These are phyloP conservation scores for Sambucus nigra DNA, from an alignment of 129 eudicot species.

Conservation along the genomic window DNA sequence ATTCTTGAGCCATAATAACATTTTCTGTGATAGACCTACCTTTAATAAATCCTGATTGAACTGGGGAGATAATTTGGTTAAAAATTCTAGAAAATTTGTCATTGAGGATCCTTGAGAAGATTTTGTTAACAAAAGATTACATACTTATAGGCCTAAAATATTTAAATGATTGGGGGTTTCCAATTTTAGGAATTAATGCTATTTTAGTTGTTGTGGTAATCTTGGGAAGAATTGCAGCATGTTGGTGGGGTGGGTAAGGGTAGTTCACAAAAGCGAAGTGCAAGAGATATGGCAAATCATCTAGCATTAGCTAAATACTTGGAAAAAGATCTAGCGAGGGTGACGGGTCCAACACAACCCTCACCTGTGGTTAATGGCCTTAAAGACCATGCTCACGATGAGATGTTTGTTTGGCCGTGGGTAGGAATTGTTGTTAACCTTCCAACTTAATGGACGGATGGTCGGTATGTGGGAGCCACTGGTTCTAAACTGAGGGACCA, in stretches of 20 bases:
- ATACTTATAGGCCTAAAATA: no score
- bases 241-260: conserved; percentile 60
- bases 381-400: conserved; percentile 56
- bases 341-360: conserved; percentile 31
- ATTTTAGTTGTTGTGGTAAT: no score
- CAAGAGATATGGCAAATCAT: conserved; percentile 69
- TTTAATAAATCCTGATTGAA: no score
- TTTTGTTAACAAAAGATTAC: no score
- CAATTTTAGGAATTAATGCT: no score
- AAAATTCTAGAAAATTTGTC: no score
- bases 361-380: conserved; percentile 23
- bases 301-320: conserved; percentile 68
- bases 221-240: conserved; percentile 78
- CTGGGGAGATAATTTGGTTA: no score
- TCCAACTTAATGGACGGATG: conserved; percentile 48
- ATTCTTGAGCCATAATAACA: no score
- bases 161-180: no score
- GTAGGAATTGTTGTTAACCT: conserved; percentile 45
- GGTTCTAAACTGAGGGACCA: conserved; percentile 77
- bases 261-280: no score
- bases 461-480: conserved; percentile 74
- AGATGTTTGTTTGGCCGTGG: conserved; percentile 96
- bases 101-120: no score
- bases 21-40: no score
- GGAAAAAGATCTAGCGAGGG: conserved; percentile 32